phyloP scores from a whole-genome alignment of 306 rosid species.

The Cucurbita pepo region DNA sequence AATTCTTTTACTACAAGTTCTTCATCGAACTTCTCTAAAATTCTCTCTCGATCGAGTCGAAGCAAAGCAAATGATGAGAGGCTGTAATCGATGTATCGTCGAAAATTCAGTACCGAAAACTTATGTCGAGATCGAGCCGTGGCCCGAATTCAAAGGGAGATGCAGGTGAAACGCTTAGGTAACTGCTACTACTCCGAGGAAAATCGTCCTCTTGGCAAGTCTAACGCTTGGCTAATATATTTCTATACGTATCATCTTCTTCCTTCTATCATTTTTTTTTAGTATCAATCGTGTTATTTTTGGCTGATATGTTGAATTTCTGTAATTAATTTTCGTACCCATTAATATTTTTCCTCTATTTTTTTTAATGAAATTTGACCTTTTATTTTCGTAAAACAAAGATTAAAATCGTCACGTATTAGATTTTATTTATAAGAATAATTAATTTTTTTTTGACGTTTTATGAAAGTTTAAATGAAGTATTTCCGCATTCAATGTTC shows the following conservation, averaged over 20 bases:
- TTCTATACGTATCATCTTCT: neutral
- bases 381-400: too few species aligned
- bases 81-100: neutral
- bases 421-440: too few species aligned
- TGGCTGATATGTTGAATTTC: neutral
- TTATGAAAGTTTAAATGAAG: too few species aligned
- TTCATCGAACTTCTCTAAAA: neutral
- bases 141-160: conserved; percentile 18
- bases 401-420: too few species aligned
- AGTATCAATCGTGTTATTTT: neutral
- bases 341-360: too few species aligned
- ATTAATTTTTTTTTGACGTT: too few species aligned
- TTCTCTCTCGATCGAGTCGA: neutral
- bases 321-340: too few species aligned
- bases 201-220: conserved; percentile 83
- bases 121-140: conserved; percentile 20
- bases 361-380: too few species aligned
- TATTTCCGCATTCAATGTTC: too few species aligned
- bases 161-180: conserved; percentile 8
- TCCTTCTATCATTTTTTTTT: neutral
- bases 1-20: neutral
- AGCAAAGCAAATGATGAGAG: neutral
- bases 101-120: neutral
- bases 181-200: conserved; percentile 4
- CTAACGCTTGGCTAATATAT: conserved; percentile 72